Base-by-base conservation (phyloP, 163 green algal species). In the Chlorella variabilis region DNA sequence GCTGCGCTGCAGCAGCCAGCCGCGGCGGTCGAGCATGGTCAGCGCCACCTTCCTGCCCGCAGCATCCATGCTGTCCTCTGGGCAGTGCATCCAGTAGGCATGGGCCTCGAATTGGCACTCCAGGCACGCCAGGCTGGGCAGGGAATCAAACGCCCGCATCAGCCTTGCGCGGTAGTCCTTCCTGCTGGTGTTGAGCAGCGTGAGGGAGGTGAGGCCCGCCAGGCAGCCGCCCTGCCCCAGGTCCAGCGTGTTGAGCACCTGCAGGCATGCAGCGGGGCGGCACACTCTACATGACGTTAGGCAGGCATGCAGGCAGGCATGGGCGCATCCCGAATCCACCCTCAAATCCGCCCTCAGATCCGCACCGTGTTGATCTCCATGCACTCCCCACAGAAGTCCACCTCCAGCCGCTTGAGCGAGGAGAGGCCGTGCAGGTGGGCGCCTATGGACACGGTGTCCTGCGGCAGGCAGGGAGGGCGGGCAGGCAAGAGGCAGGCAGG, bases 1-100 rank as follows among this genome's bases (percentile, higher is more conserved):
- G 20, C 11, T 42, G 61, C 61, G 61, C 61, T 69, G 9, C n/a
- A 69, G 61, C 61, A 69, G 20, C 61, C 61, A 69, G 20, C 61
- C 2, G n/a, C 61, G 61, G 29, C 13, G 29, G 13, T 39, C 9
- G 61, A n/a, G 9, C 20, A 27, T 21, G 6, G 29, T 9, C 61
- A 42, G 61, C 29, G 17, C 29, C 31, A 42, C 61, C 61, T 17
- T 18, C 29, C 29, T 39, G 9, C 58, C 58, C 25, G 58, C 13
- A 11, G 58, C 58, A 66, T 66, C 29, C 29, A 27, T 29, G 33
- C 34, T 51, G 29, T 25, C 9, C 34, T 31, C 18, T 13, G 23
- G 18, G 6, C 23, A 29, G 54, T 29, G 8, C 54, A 63, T 29
- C 18, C 18, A 33, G 23, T 33, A 63, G 18, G 6, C 23, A 29